Base-by-base conservation (phyloP, 2,329 filamentous ascomycete genomes). In the Exophiala mesophila region DNA sequence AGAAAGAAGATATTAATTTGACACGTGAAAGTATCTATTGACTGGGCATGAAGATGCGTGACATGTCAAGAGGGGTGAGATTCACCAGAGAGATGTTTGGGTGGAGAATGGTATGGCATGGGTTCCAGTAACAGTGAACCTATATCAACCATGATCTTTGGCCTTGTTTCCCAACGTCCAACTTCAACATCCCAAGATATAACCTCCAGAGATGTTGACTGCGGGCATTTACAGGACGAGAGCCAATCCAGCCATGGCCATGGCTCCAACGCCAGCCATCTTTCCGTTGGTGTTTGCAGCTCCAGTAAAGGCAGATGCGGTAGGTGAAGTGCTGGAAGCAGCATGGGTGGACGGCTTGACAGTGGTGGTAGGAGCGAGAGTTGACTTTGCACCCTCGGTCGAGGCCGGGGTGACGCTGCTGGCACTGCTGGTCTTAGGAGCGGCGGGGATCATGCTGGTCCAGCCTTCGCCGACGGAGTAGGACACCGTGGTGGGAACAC, bases 241-340 rank as follows among this genome's bases (percentile, higher is more conserved):
- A 28, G 45, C 48, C 44, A 51, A 39, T n/a, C 48, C 48, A 44
- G 48, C 48, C 7, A 48, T 17, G 18, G 45, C 48, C 28, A 51
- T n/a, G 18, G 48, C 48, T 19, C 44, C 48, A 15, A 47, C 32
- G 15, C 48, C 48, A 7, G 44, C 41, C n/a, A 45, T 29, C 23
- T 45, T 47, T 18, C 36, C 47, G 9, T 43, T 40, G 35, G 37
- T 29, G 19, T 42, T 46, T n/a, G 41, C 45, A 20, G 45, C 48
- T 8, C 48, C 48, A n/a, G 41, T 46, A 18, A 35, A 48, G 10
- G 36, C 21, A 1, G 44, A 43, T 3, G 39, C 39, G n/a, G 44
- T 15, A 16, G 36, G 34, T 10, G 19, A 13, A 10, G 30, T 18
- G 17, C 17, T 36, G 7, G 42, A 21, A 20, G 38, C 9, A 30